Evolutionary conservation across 192 early-diverging fungal genomes (phyloP), one percentile per base, ranked within the genome.

Genomic region (Podochytrium sp.): DNA sequence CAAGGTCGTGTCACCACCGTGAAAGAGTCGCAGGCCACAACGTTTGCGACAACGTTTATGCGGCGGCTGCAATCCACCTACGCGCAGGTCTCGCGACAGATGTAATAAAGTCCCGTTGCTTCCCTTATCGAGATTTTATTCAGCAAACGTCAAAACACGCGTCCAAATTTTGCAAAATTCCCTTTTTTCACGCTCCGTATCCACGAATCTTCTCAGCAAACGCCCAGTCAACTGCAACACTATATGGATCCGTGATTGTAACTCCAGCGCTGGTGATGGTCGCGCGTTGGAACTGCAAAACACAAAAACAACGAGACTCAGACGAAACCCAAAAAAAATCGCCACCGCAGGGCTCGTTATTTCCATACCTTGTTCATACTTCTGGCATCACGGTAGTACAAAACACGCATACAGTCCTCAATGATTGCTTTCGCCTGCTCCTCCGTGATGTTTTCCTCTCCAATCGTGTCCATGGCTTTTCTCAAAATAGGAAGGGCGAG

Each of bases 381-480:
- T 79, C 95, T 81, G 49, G 94, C 93, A 80, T 99, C 97, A 80
- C 97, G 88, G 89, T 96, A 98, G 73, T 88, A 96, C 67, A 98
- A 90, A 43, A 97, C 93, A 50, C 92, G 89, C 93, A 98, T 94
- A 79, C 90, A 90, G 63, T 94, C 90, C 69, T 98, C 88, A 39
- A 99, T 58, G 55, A 97, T 84, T 69, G 90, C 85, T 41, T 88
- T 78, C 1, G 97, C 96, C 75, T 96, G 93, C 68, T 92, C 91
- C 82, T 99, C 95, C 4, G 92, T 92, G 58, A 99, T 78, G 66
- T 88, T 90, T 25, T 97, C 85, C 76, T 94, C 93, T 34, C 86
- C 87, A 32, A 90, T 91, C 10, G 60, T 43, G 78, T 98, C 96
- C 5, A 97, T 90, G 37, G 88, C 90, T 78, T 93, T 97, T 80